Base-by-base conservation (phyloP, 176 grass and related monocot genomes). In the Cenchrus purpureus region DNA sequence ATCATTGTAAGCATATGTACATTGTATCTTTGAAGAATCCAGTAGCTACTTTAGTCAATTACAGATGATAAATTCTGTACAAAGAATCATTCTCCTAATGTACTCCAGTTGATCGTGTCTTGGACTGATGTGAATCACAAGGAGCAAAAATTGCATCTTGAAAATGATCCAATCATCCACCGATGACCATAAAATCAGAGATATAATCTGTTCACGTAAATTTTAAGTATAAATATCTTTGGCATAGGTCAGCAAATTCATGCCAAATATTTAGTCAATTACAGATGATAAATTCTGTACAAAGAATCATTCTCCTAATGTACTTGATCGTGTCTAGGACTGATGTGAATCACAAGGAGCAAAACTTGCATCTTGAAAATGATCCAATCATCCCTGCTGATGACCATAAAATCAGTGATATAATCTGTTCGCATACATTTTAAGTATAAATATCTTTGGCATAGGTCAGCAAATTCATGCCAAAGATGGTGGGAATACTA, bases 11-110 rank as follows among this genome's bases (percentile, higher is more conserved):
- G 32, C 7, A 25, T 57, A 46, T 34, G 22, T 72, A 29, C 51
- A 56, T 54, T 76, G 15, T 42, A 37, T 79, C 68, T 74, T n/a
- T 4, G 25, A 59, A 73, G 28, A 16, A 51, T 71, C 54, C 58
- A 84, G 50, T 44, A 11, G 76, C 54, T 69, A 85, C 62, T 81
- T 63, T 52, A 74, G 80, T 62, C 28, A 51, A 29, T 74, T 80
- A 43, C 42, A 10, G 34, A 64, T 71, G 34, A 52, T 19, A 57
- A 73, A 73, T 46, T 80, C 14, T 25, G 17, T 19, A 54, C 57
- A 59, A 37, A 81, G 10, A 68, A 7, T 6, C 52, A 6, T 52
- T 62, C 19, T 45, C 61, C 78, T 68, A 10, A n/a, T 52, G 69
- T 70, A 84, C 20, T 32, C 31, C 31, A 32, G 1, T 51, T 88